A percentile compares a stretch with the other conserved stretches of the same genome.
Conservation (phyloP, 495 filamentous ascomycete species). For the Penicillium bialowiezense region DNA sequence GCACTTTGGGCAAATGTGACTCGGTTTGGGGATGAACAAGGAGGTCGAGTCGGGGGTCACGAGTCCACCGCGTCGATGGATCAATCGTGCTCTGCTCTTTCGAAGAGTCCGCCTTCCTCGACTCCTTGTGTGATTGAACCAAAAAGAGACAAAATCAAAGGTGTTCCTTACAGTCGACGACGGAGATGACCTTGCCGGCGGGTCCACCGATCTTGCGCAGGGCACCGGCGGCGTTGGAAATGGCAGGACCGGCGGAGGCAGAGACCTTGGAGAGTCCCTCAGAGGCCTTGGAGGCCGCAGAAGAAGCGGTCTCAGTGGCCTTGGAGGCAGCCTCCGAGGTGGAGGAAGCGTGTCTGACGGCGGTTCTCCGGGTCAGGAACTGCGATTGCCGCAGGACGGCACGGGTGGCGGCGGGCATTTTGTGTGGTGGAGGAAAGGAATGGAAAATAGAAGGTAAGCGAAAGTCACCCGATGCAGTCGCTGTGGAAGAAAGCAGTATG, state of each 20-base stretch:
- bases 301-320: constrained; percentile 62
- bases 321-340: constrained; percentile 68
- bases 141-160: not conserved
- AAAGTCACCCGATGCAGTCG: constrained; percentile 27
- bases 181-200: constrained; percentile 74
- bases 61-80: constrained; percentile 10
- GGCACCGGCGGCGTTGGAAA: constrained; percentile 66
- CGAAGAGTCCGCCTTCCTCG: not conserved
- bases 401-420: constrained; percentile 53
- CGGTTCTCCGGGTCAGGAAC: constrained; percentile 55
- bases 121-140: not conserved
- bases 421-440: constrained; percentile 29
- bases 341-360: constrained; percentile 61
- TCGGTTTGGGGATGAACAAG: constrained; percentile 18
- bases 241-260: constrained; percentile 72
- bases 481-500: constrained; percentile 28
- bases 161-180: constrained; percentile 76
- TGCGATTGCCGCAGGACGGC: constrained; percentile 61
- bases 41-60: constrained; percentile 8
- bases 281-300: constrained; percentile 70
- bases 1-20: constrained; percentile 3
- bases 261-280: constrained; percentile 83
- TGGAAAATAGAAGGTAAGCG: constrained; percentile 26
- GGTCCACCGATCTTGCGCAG: constrained; percentile 79
- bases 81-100: constrained; percentile 1